phyloP scores from a whole-genome alignment of 768 basidiomycete genomes.

The Russula dissimulans region DNA sequence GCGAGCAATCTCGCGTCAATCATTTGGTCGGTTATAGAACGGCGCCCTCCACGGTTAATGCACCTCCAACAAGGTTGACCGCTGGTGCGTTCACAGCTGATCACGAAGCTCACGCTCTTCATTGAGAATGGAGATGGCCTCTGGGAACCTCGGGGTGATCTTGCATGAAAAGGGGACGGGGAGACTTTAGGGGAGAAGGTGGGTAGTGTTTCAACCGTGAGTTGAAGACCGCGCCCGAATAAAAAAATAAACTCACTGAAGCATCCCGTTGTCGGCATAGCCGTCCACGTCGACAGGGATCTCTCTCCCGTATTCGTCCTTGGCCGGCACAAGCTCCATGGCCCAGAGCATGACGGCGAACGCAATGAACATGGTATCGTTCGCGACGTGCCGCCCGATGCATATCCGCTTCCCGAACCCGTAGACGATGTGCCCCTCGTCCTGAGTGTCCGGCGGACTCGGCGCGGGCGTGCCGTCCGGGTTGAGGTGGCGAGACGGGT shows the following conservation, averaged over 20 bases:
- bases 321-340: conserved; percentile 15
- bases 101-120: conserved; percentile 12
- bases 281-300: conserved; percentile 13
- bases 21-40: not conserved
- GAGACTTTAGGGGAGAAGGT: not conserved
- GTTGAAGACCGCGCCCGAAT: not conserved
- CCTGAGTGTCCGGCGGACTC: conserved; percentile 24
- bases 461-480: conserved; percentile 20
- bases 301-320: conserved; percentile 11
- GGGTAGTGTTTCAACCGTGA: not conserved
- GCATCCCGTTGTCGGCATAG: conserved; percentile 16
- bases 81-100: not conserved
- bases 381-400: conserved; percentile 28
- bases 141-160: conserved; percentile 19
- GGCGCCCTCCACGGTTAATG: not conserved
- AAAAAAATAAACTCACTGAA: conserved; percentile 13
- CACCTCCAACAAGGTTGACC: not conserved
- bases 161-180: conserved; percentile 20
- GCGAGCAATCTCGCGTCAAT: not conserved
- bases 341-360: conserved; percentile 27
- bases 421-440: conserved; percentile 25
- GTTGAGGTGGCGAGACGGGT: conserved; percentile 24
- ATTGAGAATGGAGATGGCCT: conserved; percentile 11
- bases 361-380: conserved; percentile 28
- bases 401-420: conserved; percentile 30